Evolutionary conservation across 805 yeast species (phyloP), one percentile per base, ranked within the genome.

Genomic region (Nakazawaea populi): DNA sequence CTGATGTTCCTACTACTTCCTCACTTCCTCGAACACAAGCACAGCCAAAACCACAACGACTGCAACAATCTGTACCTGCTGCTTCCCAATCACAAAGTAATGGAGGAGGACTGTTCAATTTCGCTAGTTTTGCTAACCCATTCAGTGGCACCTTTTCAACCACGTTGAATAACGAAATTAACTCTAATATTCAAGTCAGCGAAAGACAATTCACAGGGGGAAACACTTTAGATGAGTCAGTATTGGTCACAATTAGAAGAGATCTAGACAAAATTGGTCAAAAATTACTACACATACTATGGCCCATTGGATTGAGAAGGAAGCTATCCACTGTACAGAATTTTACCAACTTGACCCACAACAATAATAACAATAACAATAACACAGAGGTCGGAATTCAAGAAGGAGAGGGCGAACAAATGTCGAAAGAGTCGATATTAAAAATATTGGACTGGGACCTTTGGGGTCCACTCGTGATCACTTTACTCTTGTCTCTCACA

Each of bases 381-480:
- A 28, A 52, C 2, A 38, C 43, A 12, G 52, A 54, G 60, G 34
- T 42, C 63, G 43, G 42, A 7, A 36, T 39, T 10, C 56, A 48
- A 34, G 57, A 50, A 31, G 54, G 38, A 24, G 66, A 60, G 32
- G 57, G 57, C 8, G 67, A 61, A 29, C 72, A 68, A 35, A 68
- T 66, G 27, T 65, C 72, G 2, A 55, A 59, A 38, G 71, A 66
- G 14, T 54, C 70, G 4, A 61, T 68, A 30, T 58, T 59, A 18
- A 65, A 66, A 48, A 71, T 71, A 10, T 55, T 79, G 48, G 84
- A 79, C 49, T 80, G 85, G 85, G 85, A 80, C 61, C 63, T 80
- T 46, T 80, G 84, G 85, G 85, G 85, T 1, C 85, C 85, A 1
- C 61, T 80, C 42, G 70, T 79, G 24, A 76, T 80, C 51, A 75